Conservation (phyloP, 768 basidiomycete species). For the Lactarius deliciosus region DNA sequence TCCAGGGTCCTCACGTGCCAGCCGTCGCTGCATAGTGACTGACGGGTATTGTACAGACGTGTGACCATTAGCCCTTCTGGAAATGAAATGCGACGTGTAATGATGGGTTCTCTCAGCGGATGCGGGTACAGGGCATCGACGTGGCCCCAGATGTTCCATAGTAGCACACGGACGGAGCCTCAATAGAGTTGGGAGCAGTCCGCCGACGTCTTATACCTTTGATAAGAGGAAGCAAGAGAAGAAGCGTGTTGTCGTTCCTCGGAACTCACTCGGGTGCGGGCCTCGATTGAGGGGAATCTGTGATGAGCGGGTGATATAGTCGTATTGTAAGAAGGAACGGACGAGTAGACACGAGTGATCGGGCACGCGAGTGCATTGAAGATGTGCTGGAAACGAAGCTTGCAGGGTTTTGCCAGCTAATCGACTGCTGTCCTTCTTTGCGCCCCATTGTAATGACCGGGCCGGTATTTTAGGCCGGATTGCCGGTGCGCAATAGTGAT, state of each 20-base stretch:
- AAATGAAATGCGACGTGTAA: neutral
- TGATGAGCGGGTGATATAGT: neutral
- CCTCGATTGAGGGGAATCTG: neutral
- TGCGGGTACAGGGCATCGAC: neutral
- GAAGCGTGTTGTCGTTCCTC: neutral
- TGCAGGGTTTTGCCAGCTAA: neutral
- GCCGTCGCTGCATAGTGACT: neutral
- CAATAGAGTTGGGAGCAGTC: neutral
- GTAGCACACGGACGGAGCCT: too few species aligned
- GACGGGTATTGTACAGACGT: neutral
- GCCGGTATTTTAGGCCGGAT: neutral
- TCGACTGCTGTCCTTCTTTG: neutral
- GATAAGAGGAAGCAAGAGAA: neutral
- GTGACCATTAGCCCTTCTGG: neutral
- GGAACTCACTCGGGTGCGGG: neutral
- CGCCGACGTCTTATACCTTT: neutral
- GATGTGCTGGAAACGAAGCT: neutral
- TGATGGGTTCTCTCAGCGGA: neutral
- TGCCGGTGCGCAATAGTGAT: neutral
- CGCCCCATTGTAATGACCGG: neutral
- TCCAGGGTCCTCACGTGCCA: neutral
- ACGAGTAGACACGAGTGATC: neutral
- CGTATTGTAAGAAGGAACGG: neutral
- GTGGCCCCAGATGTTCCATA: neutral
- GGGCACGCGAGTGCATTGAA: neutral